These are phyloP conservation scores for Solanum chmielewskii DNA, from an alignment of 257 asterid species.

Conservation along the genomic window DNA sequence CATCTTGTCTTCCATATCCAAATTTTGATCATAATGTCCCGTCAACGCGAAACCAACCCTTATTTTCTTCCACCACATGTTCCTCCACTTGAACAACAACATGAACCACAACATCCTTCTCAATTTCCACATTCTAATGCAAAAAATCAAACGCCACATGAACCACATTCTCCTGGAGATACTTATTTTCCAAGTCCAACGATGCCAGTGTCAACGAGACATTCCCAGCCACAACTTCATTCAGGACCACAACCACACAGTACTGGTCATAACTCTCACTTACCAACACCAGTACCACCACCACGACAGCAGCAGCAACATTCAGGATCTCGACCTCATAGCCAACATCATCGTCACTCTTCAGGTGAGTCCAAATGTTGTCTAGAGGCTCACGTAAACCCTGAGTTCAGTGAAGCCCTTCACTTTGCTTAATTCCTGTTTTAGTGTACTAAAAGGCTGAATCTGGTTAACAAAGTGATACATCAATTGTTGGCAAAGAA, in stretches of 20 bases:
- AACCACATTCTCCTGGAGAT: background rate
- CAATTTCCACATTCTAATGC: background rate
- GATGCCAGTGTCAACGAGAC: background rate
- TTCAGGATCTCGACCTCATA: background rate
- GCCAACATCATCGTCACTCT: background rate
- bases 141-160: background rate
- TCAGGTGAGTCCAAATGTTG: background rate
- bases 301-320: background rate
- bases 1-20: background rate
- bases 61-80: slow-evolving; percentile 16
- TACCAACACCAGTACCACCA: background rate
- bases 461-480: background rate
- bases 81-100: background rate
- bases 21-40: slow-evolving; percentile 1
- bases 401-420: background rate
- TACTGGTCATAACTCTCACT: background rate
- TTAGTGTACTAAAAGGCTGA: background rate
- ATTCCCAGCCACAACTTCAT: background rate
- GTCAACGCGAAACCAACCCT: slow-evolving; percentile 23
- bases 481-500: background rate
- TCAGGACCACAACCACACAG: background rate
- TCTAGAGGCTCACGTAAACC: background rate
- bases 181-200: background rate
- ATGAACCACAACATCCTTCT: background rate
- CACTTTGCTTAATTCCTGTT: background rate